Conservation (phyloP, 2,329 filamentous ascomycete species). For the Paecilomyces niveus region DNA sequence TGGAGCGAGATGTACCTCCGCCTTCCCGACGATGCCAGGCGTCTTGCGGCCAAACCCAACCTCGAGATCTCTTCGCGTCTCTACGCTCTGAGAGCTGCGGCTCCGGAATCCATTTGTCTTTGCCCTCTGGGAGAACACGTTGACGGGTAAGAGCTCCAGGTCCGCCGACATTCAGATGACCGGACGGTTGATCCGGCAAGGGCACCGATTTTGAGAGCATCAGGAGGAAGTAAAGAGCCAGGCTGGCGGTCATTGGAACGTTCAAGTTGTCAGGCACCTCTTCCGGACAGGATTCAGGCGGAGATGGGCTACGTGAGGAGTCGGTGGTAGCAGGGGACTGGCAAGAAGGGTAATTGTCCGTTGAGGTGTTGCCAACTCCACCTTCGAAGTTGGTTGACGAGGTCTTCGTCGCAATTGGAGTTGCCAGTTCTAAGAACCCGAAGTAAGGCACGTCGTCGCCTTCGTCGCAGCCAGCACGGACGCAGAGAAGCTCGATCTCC, state of each 20-base stretch:
- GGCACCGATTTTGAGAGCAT: slow-evolving; percentile 58
- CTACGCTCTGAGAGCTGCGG: slow-evolving; percentile 53
- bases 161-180: slow-evolving; percentile 55
- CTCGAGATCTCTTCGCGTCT: slow-evolving; percentile 52
- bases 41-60: slow-evolving; percentile 58
- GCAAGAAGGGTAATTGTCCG: slow-evolving; percentile 8
- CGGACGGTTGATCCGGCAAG: slow-evolving; percentile 49
- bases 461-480: slow-evolving; percentile 66
- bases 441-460: slow-evolving; percentile 64
- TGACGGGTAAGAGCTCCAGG: slow-evolving; percentile 51
- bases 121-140: slow-evolving; percentile 44
- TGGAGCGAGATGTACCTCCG: slow-evolving; percentile 23
- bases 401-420: slow-evolving; percentile 49
- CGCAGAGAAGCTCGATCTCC: slow-evolving; percentile 88
- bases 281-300: slow-evolving; percentile 10
- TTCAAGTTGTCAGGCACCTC: slow-evolving; percentile 10
- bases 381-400: slow-evolving; percentile 17
- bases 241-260: slow-evolving; percentile 47
- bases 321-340: slow-evolving; percentile 22
- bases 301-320: slow-evolving; percentile 18
- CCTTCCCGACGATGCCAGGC: slow-evolving; percentile 52
- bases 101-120: slow-evolving; percentile 58
- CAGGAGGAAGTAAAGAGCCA: slow-evolving; percentile 58
- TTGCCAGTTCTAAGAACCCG: slow-evolving; percentile 72
- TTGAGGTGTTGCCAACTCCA: slow-evolving; percentile 1